These are phyloP conservation scores for Backusella liffmaniae DNA, from an alignment of 192 early-diverging fungal genomes.

Conservation along the genomic window DNA sequence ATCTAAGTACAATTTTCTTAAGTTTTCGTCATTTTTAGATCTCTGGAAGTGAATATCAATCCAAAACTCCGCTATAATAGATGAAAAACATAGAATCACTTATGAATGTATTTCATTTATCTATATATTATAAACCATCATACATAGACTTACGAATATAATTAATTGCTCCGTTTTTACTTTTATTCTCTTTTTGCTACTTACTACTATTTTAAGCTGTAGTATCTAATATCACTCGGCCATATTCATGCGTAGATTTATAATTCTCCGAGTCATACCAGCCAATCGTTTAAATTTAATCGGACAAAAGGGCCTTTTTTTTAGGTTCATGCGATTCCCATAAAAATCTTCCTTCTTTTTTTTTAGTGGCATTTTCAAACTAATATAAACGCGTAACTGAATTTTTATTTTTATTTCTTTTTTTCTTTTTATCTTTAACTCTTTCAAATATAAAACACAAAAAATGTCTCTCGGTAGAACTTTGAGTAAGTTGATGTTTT, in stretches of 20 bases:
- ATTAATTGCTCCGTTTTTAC: neutral
- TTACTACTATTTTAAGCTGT: neutral
- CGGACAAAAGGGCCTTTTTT: conserved; percentile 10
- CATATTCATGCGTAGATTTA: conserved; percentile 1
- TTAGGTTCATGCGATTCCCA: conserved; percentile 7
- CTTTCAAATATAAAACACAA: neutral
- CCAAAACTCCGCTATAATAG: neutral
- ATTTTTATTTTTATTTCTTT: neutral
- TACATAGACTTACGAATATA: neutral
- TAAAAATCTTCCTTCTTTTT: neutral
- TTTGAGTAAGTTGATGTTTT: conserved; percentile 19
- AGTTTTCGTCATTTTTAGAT: neutral
- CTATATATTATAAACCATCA: neutral
- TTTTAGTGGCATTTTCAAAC: conserved; percentile 6
- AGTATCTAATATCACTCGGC: neutral
- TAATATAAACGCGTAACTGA: conserved; percentile 4
- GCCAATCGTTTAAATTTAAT: conserved; percentile 21
- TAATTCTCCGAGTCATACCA: neutral
- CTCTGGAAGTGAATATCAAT: neutral
- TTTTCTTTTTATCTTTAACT: neutral
- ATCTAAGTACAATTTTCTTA: neutral
- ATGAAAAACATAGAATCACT: neutral
- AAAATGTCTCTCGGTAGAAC: conserved; percentile 36
- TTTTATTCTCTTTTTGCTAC: neutral
- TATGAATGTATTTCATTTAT: neutral